Base-by-base conservation (phyloP, 169 alveolate genomes). In the Eimeria acervulina region DNA sequence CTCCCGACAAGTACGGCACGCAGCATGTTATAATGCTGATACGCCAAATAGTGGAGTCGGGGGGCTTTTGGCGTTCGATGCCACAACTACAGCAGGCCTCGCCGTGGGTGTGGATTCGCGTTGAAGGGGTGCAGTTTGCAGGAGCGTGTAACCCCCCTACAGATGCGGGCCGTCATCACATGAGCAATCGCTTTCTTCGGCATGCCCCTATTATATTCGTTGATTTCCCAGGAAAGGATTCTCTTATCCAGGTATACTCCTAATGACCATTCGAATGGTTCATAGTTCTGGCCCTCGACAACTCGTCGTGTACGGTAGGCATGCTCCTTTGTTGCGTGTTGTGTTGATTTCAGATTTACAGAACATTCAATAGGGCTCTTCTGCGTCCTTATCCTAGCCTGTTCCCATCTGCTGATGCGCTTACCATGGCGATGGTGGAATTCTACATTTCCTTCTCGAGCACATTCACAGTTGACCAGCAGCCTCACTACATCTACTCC, bases 81-180 rank as follows among this genome's bases (percentile, higher is more conserved):
- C 99, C 99, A 13, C 97, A 95, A 4, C 63, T 98, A 93, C 95
- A 98, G 97, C 96, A 95, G 70, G 93, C 93, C 36, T 66, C 87
- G 2, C 96, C 96, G 19, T 93, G 96, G 96, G 93, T 81, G 10
- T 99, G 99, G 99, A 99, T 99, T 26, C 97, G 97, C 59, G 97
- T 99, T 84, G 99, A 99, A 96, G 98, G 99, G 78, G 99, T 99
- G 28, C 99, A 99, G 96, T 99, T 99, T 95, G 99, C 99, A 0
- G 99, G 99, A 13, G 99, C 99, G 21, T 99, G 99, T 97, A 99
- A 99, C 95, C 99, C 99, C 2, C 99, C 99, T 55, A 99, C 99
- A 0, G 99, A 99, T 97, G 99, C 99, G 8, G 99, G 99, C 23
- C 97, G 99, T 94, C 99, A 98, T 91, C 99, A 99, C 26, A 97